These are phyloP conservation scores for Plasmopara halstedii DNA, from an alignment of 352 stramenopile species.

Conservation along the genomic window DNA sequence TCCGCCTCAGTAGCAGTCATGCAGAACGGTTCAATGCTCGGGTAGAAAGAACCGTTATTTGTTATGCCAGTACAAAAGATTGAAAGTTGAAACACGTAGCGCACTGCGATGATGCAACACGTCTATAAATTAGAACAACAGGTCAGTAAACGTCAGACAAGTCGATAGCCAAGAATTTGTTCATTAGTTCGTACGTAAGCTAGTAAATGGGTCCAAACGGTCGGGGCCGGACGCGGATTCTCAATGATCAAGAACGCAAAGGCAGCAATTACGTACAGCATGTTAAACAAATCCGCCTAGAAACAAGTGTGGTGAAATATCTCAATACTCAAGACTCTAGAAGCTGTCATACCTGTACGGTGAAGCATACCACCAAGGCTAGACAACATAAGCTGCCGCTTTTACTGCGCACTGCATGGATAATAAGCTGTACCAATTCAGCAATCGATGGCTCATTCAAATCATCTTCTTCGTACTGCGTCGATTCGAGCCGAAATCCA, in stretches of 20 bases:
- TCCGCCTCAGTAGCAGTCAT: slow-evolving; percentile 22
- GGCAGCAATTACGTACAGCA: slow-evolving; percentile 58
- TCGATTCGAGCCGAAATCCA: slow-evolving; percentile 56
- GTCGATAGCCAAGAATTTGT: neutral
- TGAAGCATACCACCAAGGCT: slow-evolving; percentile 57
- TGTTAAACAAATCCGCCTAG: slow-evolving; percentile 73
- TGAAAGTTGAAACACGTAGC: slow-evolving; percentile 79
- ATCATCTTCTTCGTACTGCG: slow-evolving; percentile 72
- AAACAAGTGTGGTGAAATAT: slow-evolving; percentile 2
- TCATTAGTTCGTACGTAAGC: slow-evolving; percentile 60
- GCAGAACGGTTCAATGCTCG: slow-evolving; percentile 75
- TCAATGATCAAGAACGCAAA: slow-evolving; percentile 73
- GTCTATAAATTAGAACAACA: slow-evolving; percentile 19
- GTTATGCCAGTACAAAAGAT: slow-evolving; percentile 72
- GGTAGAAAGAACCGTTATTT: slow-evolving; percentile 50
- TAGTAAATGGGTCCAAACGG: slow-evolving; percentile 63
- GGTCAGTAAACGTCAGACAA: neutral
- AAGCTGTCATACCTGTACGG: slow-evolving; percentile 41
- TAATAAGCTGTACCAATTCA: slow-evolving; percentile 49
- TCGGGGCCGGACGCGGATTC: slow-evolving; percentile 54
- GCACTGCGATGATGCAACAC: slow-evolving; percentile 43
- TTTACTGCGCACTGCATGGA: slow-evolving; percentile 62
- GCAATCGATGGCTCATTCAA: slow-evolving; percentile 51
- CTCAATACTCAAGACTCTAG: neutral
- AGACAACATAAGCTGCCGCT: slow-evolving; percentile 58